Base-by-base conservation (phyloP, 2,329 filamentous ascomycete genomes). In the Xylariaceae sp. region DNA sequence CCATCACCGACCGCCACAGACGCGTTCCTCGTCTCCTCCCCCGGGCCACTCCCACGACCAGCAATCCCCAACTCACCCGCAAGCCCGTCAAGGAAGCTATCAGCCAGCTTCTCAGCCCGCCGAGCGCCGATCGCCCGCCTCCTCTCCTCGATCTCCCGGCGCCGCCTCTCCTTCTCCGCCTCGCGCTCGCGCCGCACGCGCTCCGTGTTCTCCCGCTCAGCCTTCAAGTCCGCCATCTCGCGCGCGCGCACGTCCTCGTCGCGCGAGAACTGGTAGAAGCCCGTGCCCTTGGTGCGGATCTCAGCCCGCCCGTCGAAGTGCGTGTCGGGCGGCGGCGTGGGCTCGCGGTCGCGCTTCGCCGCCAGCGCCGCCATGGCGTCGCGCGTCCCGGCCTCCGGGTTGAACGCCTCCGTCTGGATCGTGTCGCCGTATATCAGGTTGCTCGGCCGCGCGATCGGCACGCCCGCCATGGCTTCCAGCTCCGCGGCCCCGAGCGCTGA, bases 261-360 rank as follows among this genome's bases (percentile, higher is more conserved):
- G 69, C 95, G 87, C 60, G 80, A 81, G 68, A 99, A 97, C 53
- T 87, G 85, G 74, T 91, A 96, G 72, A 97, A 99, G 0, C 89
- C 94, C 0, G 88, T 89, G 3, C 94, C 94, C 64, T 94, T 92
- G 42, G 84, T 89, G 56, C 94, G 79, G 46, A 96, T 84, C 77
- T 99, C 94, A 56, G 80, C 80, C 56, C 82, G 81, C 1, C 89
- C 89, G 69, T 96, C 88, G 71, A 97, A 99, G 72, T 97, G 92
- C 64, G 79, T 78, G 63, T 86, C 82, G 7, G 85, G 83, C 5
- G 91, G 92, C 49, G 92, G 90, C 46, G 92, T 96, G 48, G 85
- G 77, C 63, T 84, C 87, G 53, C 85, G 80, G 72, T 96, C 91
- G 44, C 91, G 80, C 72, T 88, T 89, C 57, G 80, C 76, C 2